phyloP scores from a whole-genome alignment of 2,329 filamentous ascomycete species.

The Colletotrichum falcatum region DNA sequence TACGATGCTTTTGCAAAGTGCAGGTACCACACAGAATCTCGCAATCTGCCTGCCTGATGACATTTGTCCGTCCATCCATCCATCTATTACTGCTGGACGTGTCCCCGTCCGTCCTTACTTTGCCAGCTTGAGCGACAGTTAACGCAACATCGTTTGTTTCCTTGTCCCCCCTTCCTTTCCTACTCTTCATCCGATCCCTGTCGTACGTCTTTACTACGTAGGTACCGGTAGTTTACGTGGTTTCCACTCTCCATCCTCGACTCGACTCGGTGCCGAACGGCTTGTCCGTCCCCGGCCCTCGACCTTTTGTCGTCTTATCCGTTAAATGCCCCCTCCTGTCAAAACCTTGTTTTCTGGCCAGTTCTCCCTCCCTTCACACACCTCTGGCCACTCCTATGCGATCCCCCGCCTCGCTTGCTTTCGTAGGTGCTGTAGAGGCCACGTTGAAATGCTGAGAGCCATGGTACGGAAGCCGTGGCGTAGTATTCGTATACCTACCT shows the following conservation, averaged over 20 bases:
- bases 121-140: not conserved
- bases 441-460: constrained; percentile 8
- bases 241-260: not conserved
- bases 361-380: not conserved
- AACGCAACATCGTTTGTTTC: not conserved
- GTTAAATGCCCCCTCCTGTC: not conserved
- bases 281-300: constrained; percentile 7
- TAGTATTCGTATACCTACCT: not conserved
- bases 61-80: not conserved
- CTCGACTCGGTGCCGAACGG: constrained; percentile 10
- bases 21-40: constrained; percentile 2
- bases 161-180: too few relatives aligned
- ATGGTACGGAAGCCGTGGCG: constrained; percentile 21
- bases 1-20: constrained; percentile 5
- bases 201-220: too few relatives aligned
- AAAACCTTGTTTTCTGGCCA: not conserved
- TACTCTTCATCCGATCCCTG: not conserved
- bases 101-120: not conserved
- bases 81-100: not conserved
- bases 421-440: too few relatives aligned
- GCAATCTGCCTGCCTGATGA: not conserved
- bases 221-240: too few relatives aligned
- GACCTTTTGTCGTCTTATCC: constrained; percentile 9
- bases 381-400: constrained; percentile 10
- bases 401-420: not conserved